Evolutionary conservation across 2,329 filamentous ascomycete species (phyloP).

Genomic region (Botrytis sinoallii): DNA sequence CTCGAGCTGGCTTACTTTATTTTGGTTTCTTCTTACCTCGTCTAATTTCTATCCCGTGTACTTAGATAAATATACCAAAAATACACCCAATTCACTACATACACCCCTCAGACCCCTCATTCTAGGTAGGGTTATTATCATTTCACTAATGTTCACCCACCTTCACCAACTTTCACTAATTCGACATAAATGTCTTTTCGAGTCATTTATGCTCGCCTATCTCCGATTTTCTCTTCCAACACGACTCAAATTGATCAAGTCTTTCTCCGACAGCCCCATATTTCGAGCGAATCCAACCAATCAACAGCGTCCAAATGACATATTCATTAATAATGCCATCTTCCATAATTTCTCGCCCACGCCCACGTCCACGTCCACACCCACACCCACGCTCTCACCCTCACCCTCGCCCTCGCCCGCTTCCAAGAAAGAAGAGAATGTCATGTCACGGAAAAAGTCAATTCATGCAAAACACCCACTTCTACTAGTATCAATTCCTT

Average conservation of each 20-base stretch:
- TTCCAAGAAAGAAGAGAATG: neutral
- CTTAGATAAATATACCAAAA: too few relatives aligned
- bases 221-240: neutral
- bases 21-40: too few relatives aligned
- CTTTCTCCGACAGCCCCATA: neutral
- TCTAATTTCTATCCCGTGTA: too few relatives aligned
- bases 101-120: too few relatives aligned
- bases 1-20: too few relatives aligned
- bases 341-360: neutral
- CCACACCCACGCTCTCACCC: too few relatives aligned
- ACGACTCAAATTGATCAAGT: neutral
- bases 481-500: neutral
- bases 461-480: neutral
- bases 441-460: neutral
- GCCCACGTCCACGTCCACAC: too few relatives aligned
- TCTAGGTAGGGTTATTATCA: neutral
- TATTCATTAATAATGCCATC: neutral
- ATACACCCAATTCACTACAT: too few relatives aligned
- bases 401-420: too few relatives aligned
- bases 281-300: neutral
- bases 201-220: constrained; percentile 13
- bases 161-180: neutral
- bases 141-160: neutral
- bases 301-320: neutral
- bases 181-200: neutral